phyloP scores from a whole-genome alignment of 2,329 filamentous ascomycete genomes.

The Zalaria obscura region DNA sequence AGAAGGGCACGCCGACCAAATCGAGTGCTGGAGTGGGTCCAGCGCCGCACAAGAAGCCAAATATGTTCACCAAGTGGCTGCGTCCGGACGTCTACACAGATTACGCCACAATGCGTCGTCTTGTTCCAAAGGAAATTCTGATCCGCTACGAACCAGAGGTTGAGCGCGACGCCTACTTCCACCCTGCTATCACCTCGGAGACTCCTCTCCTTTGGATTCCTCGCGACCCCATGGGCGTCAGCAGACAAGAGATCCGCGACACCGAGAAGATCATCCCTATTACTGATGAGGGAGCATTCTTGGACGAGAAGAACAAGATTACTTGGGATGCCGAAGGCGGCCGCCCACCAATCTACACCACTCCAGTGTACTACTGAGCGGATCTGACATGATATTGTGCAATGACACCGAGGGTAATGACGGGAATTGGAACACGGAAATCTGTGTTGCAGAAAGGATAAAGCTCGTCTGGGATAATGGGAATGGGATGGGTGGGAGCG shows the following conservation, averaged over 20 bases:
- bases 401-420: no score
- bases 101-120: slow-evolving; percentile 54
- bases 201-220: slow-evolving; percentile 75
- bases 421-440: no score
- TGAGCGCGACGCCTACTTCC: slow-evolving; percentile 56
- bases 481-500: no score
- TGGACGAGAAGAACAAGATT: slow-evolving; percentile 58
- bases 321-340: slow-evolving; percentile 42
- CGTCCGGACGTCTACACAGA: slow-evolving; percentile 65
- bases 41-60: slow-evolving; percentile 34
- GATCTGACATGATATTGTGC: no score
- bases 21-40: slow-evolving; percentile 19
- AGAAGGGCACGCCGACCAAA: slow-evolving; percentile 21
- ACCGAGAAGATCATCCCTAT: slow-evolving; percentile 60
- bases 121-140: slow-evolving; percentile 48
- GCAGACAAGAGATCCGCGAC: slow-evolving; percentile 67
- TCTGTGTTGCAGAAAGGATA: no score
- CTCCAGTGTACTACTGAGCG: slow-evolving; percentile 18
- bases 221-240: slow-evolving; percentile 58
- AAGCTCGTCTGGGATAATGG: no score
- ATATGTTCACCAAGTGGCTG: slow-evolving; percentile 47
- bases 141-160: slow-evolving; percentile 47
- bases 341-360: slow-evolving; percentile 43
- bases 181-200: slow-evolving; percentile 51
- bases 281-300: slow-evolving; percentile 59